These are phyloP conservation scores for Punica granatum DNA, from an alignment of 345 rosid genomes.

Conservation along the genomic window DNA sequence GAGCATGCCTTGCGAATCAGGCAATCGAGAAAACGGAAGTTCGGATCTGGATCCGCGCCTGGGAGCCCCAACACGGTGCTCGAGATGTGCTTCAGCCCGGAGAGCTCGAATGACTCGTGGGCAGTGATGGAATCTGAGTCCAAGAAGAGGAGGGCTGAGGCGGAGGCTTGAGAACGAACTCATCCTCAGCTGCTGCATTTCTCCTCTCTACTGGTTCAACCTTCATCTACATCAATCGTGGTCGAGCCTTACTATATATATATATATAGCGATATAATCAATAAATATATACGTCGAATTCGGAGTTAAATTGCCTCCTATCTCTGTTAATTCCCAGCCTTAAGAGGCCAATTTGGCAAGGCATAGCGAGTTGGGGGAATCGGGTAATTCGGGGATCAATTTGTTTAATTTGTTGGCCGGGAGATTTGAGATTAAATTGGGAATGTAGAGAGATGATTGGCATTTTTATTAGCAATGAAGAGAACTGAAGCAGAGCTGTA, in stretches of 20 bases:
- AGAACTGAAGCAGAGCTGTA: neutral
- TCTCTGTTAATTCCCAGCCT: conserved; percentile 4
- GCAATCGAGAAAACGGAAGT: conserved; percentile 48
- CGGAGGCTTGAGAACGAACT: neutral
- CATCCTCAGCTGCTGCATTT: conserved; percentile 1
- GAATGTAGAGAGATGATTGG: conserved; percentile 3
- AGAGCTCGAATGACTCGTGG: conserved; percentile 50
- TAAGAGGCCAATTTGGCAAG: neutral
- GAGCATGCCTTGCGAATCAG: conserved; percentile 23
- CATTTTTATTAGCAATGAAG: neutral
- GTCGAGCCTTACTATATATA: neutral
- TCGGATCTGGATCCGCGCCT: conserved; percentile 24
- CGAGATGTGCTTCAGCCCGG: conserved; percentile 59
- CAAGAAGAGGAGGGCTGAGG: conserved; percentile 37
- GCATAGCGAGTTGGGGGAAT: neutral
- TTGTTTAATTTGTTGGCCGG: neutral
- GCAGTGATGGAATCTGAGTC: conserved; percentile 15
- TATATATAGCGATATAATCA: neutral
- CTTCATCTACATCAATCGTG: neutral
- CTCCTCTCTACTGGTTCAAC: neutral
- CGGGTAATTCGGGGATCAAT: neutral
- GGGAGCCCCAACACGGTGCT: conserved; percentile 63
- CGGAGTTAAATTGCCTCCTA: neutral
- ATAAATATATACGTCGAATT: neutral
- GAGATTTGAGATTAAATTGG: neutral